Evolutionary conservation across 345 rosid genomes (phyloP), one percentile per base, ranked within the genome.

Genomic region (Sapria himalayana): DNA sequence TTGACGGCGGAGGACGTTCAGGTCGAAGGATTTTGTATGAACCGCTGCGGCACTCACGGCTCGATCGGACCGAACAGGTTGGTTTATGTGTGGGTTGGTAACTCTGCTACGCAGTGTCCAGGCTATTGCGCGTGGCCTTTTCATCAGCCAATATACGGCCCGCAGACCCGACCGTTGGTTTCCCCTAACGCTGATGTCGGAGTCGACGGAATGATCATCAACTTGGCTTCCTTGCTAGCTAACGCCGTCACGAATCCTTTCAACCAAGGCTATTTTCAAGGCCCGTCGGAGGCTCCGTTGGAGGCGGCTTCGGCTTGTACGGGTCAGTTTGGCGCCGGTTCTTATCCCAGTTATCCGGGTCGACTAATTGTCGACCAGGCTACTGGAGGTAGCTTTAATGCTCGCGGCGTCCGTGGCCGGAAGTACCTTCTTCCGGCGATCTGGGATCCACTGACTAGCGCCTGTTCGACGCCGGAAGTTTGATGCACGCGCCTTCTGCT

Each of bases 71-170:
- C 66, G 17, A 18, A 37, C 5, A 57, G 58, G 1, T 74, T 72
- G n/a, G 54, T 76, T 0, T 81, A 59, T 39, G 59, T 81, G 0
- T 81, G 97, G 97, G 85, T 86, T 0, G 97, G 97, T 0, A 78
- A 86, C 68, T 75, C 97, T 10, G 92, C 65, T 62, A 33, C 58
- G 3, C 89, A 71, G 71, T 86, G 97, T 33, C 79, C 89, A 0
- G 97, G 92, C 16, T 71, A 78, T 56, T 86, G 96, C 43, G 94
- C 92, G 4, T 78, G 96, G 96, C 96, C 94, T n/a, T 85, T 85
- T 27, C 96, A 85, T 50, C 96, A 78, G 66, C 96, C 94, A 4
- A 46, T 81, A 0, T 75, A 85, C 51, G 94, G 96, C 18, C 92
- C 92, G 0, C 96, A 81, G 50, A 58, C 81, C 0, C 89, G 94